Percentiles rank a stretch among this genome's conserved stretches.
Conservation (phyloP, 192 early-diverging fungal species). For the Dispira simplex region DNA sequence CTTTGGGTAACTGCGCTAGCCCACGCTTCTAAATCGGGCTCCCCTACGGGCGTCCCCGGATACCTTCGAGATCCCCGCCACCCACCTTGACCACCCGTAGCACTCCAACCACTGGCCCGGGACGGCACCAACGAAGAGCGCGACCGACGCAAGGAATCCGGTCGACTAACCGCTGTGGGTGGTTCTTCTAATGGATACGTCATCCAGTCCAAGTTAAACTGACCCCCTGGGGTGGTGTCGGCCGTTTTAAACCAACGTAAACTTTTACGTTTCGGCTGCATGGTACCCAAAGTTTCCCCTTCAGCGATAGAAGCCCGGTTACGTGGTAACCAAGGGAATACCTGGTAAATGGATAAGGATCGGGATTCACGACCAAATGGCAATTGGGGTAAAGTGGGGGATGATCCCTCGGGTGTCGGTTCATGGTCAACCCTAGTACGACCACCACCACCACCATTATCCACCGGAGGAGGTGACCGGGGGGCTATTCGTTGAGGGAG, state of each 20-base stretch:
- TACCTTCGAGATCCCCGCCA: no score
- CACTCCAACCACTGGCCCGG: no score
- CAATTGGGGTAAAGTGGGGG: background rate
- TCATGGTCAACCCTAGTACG: no score
- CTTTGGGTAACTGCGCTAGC: no score
- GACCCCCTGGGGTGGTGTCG: background rate
- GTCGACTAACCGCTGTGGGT: background rate
- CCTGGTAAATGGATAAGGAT: background rate
- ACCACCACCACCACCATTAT: no score
- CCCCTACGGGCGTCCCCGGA: no score
- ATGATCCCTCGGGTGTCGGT: background rate
- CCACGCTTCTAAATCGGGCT: no score
- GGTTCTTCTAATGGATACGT: background rate
- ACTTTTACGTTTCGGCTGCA: background rate
- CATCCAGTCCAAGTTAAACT: background rate
- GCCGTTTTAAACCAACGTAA: background rate
- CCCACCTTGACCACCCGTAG: no score
- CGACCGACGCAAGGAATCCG: no score
- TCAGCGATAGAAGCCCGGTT: background rate
- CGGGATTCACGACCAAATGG: background rate
- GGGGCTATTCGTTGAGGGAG: background rate
- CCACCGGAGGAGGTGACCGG: background rate
- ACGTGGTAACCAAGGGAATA: background rate
- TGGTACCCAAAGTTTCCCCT: background rate
- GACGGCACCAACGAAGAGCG: no score